A percentile compares a stretch with the other conserved stretches of the same genome.
These are phyloP conservation scores for Fraxinus baroniana DNA, from an alignment of 305 asterid species.

Conservation along the genomic window DNA sequence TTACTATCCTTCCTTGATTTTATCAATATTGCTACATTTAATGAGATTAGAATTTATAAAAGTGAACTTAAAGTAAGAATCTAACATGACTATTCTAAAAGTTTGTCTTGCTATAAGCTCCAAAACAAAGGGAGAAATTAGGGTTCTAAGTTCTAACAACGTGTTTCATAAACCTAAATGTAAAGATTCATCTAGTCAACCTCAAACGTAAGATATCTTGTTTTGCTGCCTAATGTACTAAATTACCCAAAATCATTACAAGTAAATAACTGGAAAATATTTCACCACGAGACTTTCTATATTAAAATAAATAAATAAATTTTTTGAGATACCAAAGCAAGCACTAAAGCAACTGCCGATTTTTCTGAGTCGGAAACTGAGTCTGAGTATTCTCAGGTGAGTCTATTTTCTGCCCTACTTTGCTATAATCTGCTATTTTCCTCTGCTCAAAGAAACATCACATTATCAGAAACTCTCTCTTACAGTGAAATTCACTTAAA, in stretches of 20 bases:
- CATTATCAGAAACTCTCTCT: neutral
- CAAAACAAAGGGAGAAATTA: neutral
- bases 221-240: slow-evolving; percentile 3
- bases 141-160: neutral
- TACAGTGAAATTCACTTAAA: neutral
- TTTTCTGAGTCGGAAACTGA: neutral
- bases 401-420: slow-evolving; percentile 16
- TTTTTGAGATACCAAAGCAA: neutral
- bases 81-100: neutral
- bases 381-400: slow-evolving; percentile 13
- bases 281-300: slow-evolving; percentile 19
- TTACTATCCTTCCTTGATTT: no score
- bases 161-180: no score
- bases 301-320: neutral
- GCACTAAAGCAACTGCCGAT: neutral
- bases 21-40: no score
- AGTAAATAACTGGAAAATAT: slow-evolving; percentile 13
- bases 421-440: neutral
- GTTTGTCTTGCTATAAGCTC: neutral
- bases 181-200: neutral
- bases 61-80: neutral
- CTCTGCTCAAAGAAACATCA: neutral
- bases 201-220: slow-evolving; percentile 5
- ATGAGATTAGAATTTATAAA: no score
- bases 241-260: slow-evolving; percentile 28